Percentiles rank a stretch among this genome's conserved stretches.
Conservation (phyloP, 208 protist species). For the Zelonia costaricensis region DNA sequence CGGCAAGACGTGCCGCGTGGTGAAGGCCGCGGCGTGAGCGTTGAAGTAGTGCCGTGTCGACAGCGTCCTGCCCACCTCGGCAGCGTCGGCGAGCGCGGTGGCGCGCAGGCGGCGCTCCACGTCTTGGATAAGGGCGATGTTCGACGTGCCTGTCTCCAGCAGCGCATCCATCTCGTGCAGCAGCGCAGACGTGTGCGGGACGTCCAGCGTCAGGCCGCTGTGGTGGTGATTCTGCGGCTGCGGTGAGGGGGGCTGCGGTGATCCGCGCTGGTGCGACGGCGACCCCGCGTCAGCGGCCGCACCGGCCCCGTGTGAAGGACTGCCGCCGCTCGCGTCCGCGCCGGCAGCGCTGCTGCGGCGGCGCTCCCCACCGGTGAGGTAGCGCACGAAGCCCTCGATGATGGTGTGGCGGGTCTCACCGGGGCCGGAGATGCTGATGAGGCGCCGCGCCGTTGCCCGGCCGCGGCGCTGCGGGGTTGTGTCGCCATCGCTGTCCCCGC, state of each 20-base stretch:
- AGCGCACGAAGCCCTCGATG: slow-evolving; percentile 27
- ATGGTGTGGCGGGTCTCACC: slow-evolving; percentile 28
- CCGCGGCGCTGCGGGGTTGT: neutral
- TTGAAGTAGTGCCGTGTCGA: slow-evolving; percentile 29
- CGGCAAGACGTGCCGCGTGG: slow-evolving; percentile 4
- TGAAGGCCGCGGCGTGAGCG: slow-evolving; percentile 18
- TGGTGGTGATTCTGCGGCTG: slow-evolving; percentile 8
- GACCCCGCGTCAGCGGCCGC: neutral
- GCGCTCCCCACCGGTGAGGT: slow-evolving; percentile 21
- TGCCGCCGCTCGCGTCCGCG: neutral
- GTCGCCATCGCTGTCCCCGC: slow-evolving; percentile 4
- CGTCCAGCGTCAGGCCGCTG: slow-evolving; percentile 51
- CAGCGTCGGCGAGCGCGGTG: slow-evolving; percentile 8
- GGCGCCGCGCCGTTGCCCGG: neutral
- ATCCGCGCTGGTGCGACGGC: slow-evolving; percentile 7
- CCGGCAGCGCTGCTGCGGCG: slow-evolving; percentile 9
- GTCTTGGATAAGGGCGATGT: slow-evolving; percentile 11
- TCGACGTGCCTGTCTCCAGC: slow-evolving; percentile 18
- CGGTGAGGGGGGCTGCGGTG: neutral
- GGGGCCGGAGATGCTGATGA: slow-evolving; percentile 1
- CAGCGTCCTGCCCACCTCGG: neutral
- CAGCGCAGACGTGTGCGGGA: slow-evolving; percentile 53
- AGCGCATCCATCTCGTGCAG: slow-evolving; percentile 29
- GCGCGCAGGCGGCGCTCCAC: slow-evolving; percentile 7
- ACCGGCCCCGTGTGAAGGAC: slow-evolving; percentile 9